A percentile compares a stretch with the other conserved stretches of the same genome.
phyloP scores from a whole-genome alignment of 148 eudicot species.

The Fagopyrum homotropicum region DNA sequence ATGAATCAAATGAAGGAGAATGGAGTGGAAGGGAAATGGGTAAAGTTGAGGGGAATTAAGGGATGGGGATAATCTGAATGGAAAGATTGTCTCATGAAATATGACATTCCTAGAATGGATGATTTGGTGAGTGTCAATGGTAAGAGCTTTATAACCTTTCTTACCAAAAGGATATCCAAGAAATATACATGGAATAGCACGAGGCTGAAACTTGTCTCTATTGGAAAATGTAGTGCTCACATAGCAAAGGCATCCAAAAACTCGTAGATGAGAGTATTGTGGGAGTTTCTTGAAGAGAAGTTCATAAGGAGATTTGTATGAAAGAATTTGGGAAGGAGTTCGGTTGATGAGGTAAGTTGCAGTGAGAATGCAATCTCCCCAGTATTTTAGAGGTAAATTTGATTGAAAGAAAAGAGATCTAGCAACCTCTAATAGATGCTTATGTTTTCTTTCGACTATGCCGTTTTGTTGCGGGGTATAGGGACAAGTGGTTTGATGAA shows the following conservation, averaged over 20 bases:
- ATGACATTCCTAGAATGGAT: no score
- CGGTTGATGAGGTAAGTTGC: conserved; percentile 1
- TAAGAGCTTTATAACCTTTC: neutral
- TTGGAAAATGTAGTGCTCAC: no score
- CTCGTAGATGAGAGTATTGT: neutral
- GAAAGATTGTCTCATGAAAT: no score
- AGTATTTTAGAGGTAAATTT: neutral
- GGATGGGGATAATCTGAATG: no score
- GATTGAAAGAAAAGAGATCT: neutral
- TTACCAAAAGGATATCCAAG: neutral
- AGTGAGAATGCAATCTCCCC: neutral
- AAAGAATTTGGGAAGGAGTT: neutral
- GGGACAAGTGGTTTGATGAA: conserved; percentile 1
- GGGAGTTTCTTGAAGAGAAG: neutral
- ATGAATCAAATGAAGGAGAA: no score
- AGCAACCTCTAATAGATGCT: neutral
- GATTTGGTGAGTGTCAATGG: neutral
- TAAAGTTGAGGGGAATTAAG: no score
- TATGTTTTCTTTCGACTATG: conserved; percentile 4
- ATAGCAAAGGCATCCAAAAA: conserved; percentile 4
- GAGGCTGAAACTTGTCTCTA: neutral
- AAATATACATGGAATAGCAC: neutral
- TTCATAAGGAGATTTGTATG: conserved; percentile 7
- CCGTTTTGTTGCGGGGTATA: conserved; percentile 12
- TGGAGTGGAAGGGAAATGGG: no score